Evolutionary conservation across 345 rosid species (phyloP), one percentile per base, ranked within the genome.

Genomic region (Hibiscus mutabilis): DNA sequence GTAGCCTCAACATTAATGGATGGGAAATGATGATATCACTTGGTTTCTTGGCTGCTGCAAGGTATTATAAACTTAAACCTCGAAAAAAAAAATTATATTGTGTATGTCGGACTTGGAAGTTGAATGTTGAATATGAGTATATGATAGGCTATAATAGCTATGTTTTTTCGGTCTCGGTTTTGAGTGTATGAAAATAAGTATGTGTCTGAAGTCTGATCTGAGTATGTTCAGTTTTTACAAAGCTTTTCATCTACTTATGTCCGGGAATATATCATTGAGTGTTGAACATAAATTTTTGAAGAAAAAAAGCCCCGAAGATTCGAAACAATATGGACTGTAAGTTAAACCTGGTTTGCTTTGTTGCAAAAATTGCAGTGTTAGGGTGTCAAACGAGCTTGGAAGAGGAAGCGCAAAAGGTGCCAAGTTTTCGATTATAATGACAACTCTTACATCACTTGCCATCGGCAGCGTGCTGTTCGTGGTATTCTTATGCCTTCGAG

Each of bases 351-450:
- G 14, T 53, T 53, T 37, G 7, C 47, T 73, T 40, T 75, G 7
- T 27, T 53, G 46, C 21, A 44, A 37, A 68, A 76, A 69, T 35
- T 61, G 11, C 81, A 89, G 97, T 78, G 94, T 90, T 49, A 76
- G 97, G 69, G 94, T 90, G 16, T 86, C 97, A 0, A 92, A 92
- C 64, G 97, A 92, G 69, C 88, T 92, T 0, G 97, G 97, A 58
- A 73, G 86, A 33, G 93, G 91, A 72, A 82, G 83, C 71, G 18
- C 92, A 3, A 82, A 63, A 19, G 86, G 73, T 65, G 87, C 91
- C 5, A 91, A 87, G 49, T 86, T 86, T 72, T 85, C 92, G 2
- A 79, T 87, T n/a, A 3, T 69, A 56, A 22, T 29, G 29, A 76
- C 74, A 16, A 87, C 86, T 68, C 68, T 72, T 15, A 82, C 84